Evolutionary conservation across 768 basidiomycete species (phyloP), one percentile per base, ranked within the genome.

Genomic region (Lactifluus subvellereus): DNA sequence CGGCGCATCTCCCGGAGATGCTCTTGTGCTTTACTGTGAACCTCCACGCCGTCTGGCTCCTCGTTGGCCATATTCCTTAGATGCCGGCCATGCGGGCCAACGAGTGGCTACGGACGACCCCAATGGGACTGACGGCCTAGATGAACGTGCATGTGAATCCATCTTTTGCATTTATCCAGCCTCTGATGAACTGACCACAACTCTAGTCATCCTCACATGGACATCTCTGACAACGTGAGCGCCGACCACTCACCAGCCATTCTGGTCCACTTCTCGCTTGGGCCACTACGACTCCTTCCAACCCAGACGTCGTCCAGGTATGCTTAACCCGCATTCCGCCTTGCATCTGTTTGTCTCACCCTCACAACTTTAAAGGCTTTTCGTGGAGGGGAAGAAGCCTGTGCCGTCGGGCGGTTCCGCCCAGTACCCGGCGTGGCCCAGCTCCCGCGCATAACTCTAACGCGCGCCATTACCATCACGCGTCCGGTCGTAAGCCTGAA

Each of bases 1-100:
- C 2, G 59, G 30, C 18, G 65, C 65, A 4, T 59, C 33, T 9
- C 54, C 59, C 4, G 55, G 57, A 6, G 69, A 70, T 45, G 40
- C 27, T 2, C 65, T 70, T 13, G 61, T 70, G 13, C 65, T 69
- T 30, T 58, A 56, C n/a, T 70, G 69, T 69, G 38, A 20, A 65
- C 43, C 22, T 14, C 20, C 14, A 13, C 22, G 5, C 32, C 10
- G 9, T 32, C n/a, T 20, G 51, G 1, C n/a, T 13, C 20, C n/a
- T 52, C 42, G n/a, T 45, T 37, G 16, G 40, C 32, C 27, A 6
- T 40, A 1, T 42, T 50, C 6, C 42, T 14, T 43, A 62, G 63
- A 58, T 42, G 54, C 59, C 0, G 65, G 61, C n/a, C 60, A 66
- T 22, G 54, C 51, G n/a, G 55, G 43, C 6, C 62, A 53, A 52